A percentile compares a stretch with the other conserved stretches of the same genome.
Conservation (phyloP, 208 protist genomes). For the Trypanosoma avium region DNA sequence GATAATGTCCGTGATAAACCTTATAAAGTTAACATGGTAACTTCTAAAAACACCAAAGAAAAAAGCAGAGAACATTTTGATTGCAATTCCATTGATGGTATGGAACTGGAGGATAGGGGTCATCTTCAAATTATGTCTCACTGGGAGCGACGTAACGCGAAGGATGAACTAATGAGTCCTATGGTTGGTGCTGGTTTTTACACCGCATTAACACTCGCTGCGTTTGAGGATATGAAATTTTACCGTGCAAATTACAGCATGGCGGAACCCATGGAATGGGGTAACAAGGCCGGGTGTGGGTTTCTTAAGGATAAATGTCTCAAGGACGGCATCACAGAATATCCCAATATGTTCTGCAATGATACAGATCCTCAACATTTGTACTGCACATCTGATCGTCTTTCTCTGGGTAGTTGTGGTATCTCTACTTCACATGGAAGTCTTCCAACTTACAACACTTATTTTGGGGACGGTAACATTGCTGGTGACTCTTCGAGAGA, state of each 20-base stretch:
- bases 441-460: no score
- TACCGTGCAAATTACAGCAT: conserved; percentile 32
- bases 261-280: conserved; percentile 38
- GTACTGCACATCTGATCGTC: conserved; percentile 37
- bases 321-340: conserved; percentile 16
- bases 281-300: conserved; percentile 27
- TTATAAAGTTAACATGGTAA: not conserved
- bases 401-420: conserved; percentile 12
- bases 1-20: not conserved
- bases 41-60: not conserved
- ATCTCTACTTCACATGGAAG: not conserved
- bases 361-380: not conserved
- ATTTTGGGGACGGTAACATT: no score
- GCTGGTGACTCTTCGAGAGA: not conserved
- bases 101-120: conserved; percentile 34
- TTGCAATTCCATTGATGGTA: conserved; percentile 9
- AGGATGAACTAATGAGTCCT: conserved; percentile 35
- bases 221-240: conserved; percentile 35
- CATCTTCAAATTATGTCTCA: conserved; percentile 16
- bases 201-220: conserved; percentile 38
- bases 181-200: conserved; percentile 21
- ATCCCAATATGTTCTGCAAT: conserved; percentile 43
- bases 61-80: not conserved
- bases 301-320: conserved; percentile 32
- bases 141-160: conserved; percentile 36